Percentiles rank a stretch among this genome's conserved stretches.
phyloP scores from a whole-genome alignment of 2,329 filamentous ascomycete genomes.

The Lachnum nothofagi region DNA sequence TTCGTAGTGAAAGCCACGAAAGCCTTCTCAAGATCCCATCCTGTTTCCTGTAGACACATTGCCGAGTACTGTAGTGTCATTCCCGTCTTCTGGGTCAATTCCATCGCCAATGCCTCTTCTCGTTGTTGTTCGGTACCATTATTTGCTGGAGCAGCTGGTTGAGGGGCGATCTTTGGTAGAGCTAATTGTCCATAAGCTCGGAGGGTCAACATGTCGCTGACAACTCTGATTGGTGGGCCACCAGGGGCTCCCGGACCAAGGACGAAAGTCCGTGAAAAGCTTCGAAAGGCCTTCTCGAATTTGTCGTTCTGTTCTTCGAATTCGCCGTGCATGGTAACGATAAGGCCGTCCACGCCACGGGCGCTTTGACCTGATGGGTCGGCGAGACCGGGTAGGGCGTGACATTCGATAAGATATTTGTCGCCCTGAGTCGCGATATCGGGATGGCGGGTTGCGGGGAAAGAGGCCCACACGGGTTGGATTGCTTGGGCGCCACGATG shows the following conservation, averaged over 20 bases:
- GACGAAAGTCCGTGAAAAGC: conserved; percentile 77
- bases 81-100: conserved; percentile 70
- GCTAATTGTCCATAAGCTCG: conserved; percentile 57
- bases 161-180: conserved; percentile 5
- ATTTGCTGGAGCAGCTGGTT: conserved; percentile 22
- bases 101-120: conserved; percentile 65
- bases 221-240: conserved; percentile 57
- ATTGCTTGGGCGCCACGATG: conserved; percentile 63
- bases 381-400: conserved; percentile 64
- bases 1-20: conserved; percentile 69
- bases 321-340: conserved; percentile 75
- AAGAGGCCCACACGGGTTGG: conserved; percentile 58
- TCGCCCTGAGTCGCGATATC: conserved; percentile 59
- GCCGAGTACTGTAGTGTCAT: conserved; percentile 76
- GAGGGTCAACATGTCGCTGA: conserved; percentile 73
- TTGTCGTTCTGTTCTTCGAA: conserved; percentile 67
- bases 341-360: conserved; percentile 69
- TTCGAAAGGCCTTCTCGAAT: conserved; percentile 59
- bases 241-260: conserved; percentile 68
- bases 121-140: conserved; percentile 29
- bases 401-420: conserved; percentile 80
- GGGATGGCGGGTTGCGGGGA: conserved; percentile 72
- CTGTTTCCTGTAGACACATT: conserved; percentile 73
- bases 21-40: conserved; percentile 75
- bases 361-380: conserved; percentile 62